Percentiles rank a stretch among this genome's conserved stretches.
These are phyloP conservation scores for Kwoniella bestiolae DNA, from an alignment of 768 basidiomycete genomes.

Conservation along the genomic window DNA sequence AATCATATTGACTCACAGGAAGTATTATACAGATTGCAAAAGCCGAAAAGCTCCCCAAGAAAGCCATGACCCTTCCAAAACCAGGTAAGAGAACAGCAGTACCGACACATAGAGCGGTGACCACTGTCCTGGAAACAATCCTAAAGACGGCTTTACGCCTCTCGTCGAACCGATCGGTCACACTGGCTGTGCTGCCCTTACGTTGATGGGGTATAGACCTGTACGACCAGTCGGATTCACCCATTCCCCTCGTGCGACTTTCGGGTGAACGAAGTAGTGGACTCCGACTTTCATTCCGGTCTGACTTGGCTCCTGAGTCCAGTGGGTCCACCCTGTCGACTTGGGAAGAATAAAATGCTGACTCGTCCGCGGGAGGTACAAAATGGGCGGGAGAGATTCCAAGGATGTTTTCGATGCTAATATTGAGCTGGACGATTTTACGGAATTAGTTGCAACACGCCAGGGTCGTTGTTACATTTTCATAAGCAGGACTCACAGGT, in stretches of 20 bases:
- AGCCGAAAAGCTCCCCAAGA: constrained; percentile 87
- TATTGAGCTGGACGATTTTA: constrained; percentile 65
- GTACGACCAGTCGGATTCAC: constrained; percentile 10
- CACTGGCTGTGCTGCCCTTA: not conserved
- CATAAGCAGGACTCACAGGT: constrained; percentile 64
- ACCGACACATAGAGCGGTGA: constrained; percentile 67
- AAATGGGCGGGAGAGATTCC: constrained; percentile 60
- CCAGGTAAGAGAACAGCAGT: constrained; percentile 78
- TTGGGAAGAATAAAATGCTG: not conserved
- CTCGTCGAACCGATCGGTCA: not conserved
- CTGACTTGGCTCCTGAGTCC: constrained; percentile 13
- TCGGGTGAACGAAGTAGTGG: not conserved
- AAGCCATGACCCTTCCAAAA: constrained; percentile 76
- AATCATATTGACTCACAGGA: constrained; percentile 72
- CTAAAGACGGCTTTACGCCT: constrained; percentile 35
- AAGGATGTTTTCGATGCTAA: constrained; percentile 78
- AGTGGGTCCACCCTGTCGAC: constrained; percentile 1
- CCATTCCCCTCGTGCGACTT: not conserved
- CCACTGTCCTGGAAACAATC: constrained; percentile 65
- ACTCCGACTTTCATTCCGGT: not conserved
- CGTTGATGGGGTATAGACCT: not conserved
- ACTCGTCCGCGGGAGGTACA: not conserved
- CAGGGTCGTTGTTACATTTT: too few species aligned
- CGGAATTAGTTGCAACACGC: not conserved
- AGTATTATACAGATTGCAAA: constrained; percentile 75